phyloP scores from a whole-genome alignment of 2,329 filamentous ascomycete genomes.

The Verticillium klebahnii region DNA sequence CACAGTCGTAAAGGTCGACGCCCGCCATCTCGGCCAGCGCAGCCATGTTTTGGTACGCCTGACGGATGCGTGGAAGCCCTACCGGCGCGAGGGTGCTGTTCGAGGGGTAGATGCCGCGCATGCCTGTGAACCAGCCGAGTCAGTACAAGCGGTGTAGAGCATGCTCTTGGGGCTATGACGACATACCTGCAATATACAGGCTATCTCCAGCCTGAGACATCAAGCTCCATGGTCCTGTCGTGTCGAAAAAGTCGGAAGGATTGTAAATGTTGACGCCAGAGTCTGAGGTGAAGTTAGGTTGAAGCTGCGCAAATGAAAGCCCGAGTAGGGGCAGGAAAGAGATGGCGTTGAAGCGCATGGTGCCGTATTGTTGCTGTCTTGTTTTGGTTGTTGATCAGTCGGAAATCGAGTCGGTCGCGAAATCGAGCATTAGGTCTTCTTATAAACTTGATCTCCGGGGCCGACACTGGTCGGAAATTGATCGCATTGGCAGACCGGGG shows the following conservation, averaged over 20 bases:
- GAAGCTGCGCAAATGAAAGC: not conserved
- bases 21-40: conserved; percentile 22
- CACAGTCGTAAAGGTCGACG: conserved; percentile 16
- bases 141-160: not conserved
- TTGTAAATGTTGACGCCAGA: conserved; percentile 22
- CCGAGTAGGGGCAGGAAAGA: not conserved
- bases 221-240: conserved; percentile 22
- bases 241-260: conserved; percentile 18
- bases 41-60: conserved; percentile 26
- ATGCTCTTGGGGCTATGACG: not conserved
- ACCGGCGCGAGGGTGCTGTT: conserved; percentile 23
- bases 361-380: not conserved
- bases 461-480: no score
- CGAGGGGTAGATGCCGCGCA: conserved; percentile 24
- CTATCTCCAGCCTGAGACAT: conserved; percentile 23
- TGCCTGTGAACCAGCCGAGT: conserved; percentile 13
- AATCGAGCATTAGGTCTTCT: not conserved
- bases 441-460: not conserved
- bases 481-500: no score
- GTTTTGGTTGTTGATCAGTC: not conserved
- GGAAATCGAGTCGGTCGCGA: not conserved
- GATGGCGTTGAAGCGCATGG: conserved; percentile 1
- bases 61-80: conserved; percentile 21
- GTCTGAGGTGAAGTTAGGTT: conserved; percentile 22
- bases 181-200: conserved; percentile 22